Percentiles rank a stretch among this genome's conserved stretches.
These are phyloP conservation scores for Tarenaya hassleriana DNA, from an alignment of 345 rosid species.

Conservation along the genomic window DNA sequence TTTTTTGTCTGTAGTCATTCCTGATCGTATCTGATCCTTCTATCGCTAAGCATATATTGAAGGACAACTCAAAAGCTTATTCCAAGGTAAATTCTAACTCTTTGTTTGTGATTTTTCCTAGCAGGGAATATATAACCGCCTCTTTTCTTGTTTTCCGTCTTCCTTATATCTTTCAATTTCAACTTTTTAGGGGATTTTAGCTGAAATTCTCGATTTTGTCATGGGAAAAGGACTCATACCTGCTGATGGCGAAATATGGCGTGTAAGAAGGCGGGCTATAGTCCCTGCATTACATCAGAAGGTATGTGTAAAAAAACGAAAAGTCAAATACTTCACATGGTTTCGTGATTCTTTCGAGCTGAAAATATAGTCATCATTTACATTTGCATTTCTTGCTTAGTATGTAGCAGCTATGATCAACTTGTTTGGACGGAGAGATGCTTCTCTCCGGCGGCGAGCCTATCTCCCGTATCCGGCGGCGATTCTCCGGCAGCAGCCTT, in stretches of 20 bases:
- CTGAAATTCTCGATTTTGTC: slow-evolving; percentile 92
- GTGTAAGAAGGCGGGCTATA: slow-evolving; percentile 80
- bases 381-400: slow-evolving; percentile 31
- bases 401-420: slow-evolving; percentile 89
- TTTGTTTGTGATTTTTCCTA: too few species aligned
- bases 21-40: slow-evolving; percentile 91
- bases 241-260: slow-evolving; percentile 96
- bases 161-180: slow-evolving; percentile 19
- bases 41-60: slow-evolving; percentile 82
- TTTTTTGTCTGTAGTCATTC: slow-evolving; percentile 55
- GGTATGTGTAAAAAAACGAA: slow-evolving; percentile 34
- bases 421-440: slow-evolving; percentile 58
- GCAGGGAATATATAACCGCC: too few species aligned
- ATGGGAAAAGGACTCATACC: slow-evolving; percentile 98
- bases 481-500: slow-evolving; percentile 17
- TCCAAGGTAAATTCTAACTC: slow-evolving; percentile 53
- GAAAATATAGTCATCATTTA: slow-evolving; percentile 11
- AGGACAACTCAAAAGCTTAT: slow-evolving; percentile 75
- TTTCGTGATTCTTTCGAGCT: slow-evolving; percentile 5
- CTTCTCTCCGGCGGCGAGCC: slow-evolving; percentile 53
- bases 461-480: too few species aligned
- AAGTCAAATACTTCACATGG: not conserved
- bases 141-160: too few species aligned
- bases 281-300: slow-evolving; percentile 93
- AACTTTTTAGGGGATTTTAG: slow-evolving; percentile 69